phyloP scores from a whole-genome alignment of 2,329 filamentous ascomycete genomes.

The Exophiala dermatitidis region DNA sequence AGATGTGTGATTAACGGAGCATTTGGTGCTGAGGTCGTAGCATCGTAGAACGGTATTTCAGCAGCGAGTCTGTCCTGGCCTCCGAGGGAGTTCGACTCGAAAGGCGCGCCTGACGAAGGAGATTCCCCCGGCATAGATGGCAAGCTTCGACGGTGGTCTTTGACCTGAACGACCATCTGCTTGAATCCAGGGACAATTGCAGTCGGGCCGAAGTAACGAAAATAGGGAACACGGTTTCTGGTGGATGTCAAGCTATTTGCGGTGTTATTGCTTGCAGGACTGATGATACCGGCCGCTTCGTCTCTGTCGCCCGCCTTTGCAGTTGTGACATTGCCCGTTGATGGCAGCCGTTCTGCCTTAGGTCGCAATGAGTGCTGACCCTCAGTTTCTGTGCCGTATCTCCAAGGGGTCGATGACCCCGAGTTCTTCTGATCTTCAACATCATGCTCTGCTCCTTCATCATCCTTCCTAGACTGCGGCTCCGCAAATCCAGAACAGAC shows the following conservation, averaged over 20 bases:
- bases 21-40: slow-evolving; percentile 61
- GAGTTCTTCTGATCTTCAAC: slow-evolving; percentile 15
- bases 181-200: slow-evolving; percentile 89
- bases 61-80: slow-evolving; percentile 9
- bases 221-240: slow-evolving; percentile 72
- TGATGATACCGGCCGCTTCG: slow-evolving; percentile 23
- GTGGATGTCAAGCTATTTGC: slow-evolving; percentile 37
- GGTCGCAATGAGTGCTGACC: neutral
- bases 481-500: slow-evolving; percentile 62
- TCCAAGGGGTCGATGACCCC: slow-evolving; percentile 8
- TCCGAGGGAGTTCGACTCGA: slow-evolving; percentile 4
- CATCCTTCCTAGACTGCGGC: slow-evolving; percentile 10
- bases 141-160: slow-evolving; percentile 17
- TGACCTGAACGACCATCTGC: slow-evolving; percentile 61
- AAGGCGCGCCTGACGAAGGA: slow-evolving; percentile 13
- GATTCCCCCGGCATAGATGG: slow-evolving; percentile 15
- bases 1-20: slow-evolving; percentile 69
- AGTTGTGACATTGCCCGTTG: neutral
- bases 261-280: slow-evolving; percentile 30
- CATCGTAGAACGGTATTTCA: slow-evolving; percentile 65
- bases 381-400: slow-evolving; percentile 3
- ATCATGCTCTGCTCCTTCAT: slow-evolving; percentile 14
- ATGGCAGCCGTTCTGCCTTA: neutral
- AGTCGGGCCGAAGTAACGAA: slow-evolving; percentile 82
- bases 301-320: neutral